Base-by-base conservation (phyloP, 257 asterid genomes). In the Scutellaria baicalensis region DNA sequence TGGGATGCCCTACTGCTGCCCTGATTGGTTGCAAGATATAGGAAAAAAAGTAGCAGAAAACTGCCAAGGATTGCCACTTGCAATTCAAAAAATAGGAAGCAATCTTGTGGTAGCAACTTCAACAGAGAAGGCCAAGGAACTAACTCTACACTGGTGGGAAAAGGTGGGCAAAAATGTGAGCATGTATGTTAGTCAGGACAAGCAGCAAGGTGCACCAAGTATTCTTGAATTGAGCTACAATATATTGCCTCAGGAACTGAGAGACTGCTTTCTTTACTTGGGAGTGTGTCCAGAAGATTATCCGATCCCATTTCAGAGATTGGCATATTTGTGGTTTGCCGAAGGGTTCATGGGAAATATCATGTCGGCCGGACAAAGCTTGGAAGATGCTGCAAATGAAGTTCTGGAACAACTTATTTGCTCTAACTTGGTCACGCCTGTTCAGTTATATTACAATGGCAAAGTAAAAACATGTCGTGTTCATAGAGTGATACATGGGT, bases 11-110 rank as follows among this genome's bases (percentile, higher is more conserved):
- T 21, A 38, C 0, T 0, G 21, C 3, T 23, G 27, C 27, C 27
- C 27, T 23, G 1, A 1, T 2, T 23, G 31, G 31, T 23, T 23
- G 31, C 31, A 23, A 23, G 3, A 3, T 23, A 23, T 23, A 23
- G 31, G 31, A 3, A 3, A 23, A 23, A 23, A 1, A 1, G 31
- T 23, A 3, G 31, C 85, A 31, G 6, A 6, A 0, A 48, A 71
- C n/a, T 86, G 93, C 38, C 50, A 44, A 0, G 88, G 86, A n/a
- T 47, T 82, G 14, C 93, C 93, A 0, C 70, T 87, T 20, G 78
- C 84, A 4, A 43, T 87, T 6, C 77, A 82, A 21, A 76, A 74
- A 14, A 58, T 71, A 17, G 84, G 77, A 21, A 77, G 82, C 1
- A 52, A 71, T 58, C 78, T 82, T n/a, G 11, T 56, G 5, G 69